A percentile compares a stretch with the other conserved stretches of the same genome.
These are phyloP conservation scores for Chaetomiaceae sp. DNA, from an alignment of 2,329 filamentous ascomycete genomes.

Conservation along the genomic window DNA sequence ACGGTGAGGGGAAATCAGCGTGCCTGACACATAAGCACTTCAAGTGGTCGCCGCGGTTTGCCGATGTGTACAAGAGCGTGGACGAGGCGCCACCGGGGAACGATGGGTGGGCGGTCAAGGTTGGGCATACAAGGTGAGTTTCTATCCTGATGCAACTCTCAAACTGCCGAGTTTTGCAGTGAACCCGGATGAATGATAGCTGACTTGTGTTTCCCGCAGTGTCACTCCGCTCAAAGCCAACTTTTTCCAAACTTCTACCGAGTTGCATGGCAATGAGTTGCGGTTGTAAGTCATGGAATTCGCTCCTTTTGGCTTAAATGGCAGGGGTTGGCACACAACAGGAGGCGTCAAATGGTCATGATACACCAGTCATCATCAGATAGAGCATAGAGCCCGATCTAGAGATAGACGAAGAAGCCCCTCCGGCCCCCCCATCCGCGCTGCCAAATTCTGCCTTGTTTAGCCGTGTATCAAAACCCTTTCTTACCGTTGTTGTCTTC, in stretches of 20 bases:
- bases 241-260: slow-evolving; percentile 69
- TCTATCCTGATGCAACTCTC: background rate
- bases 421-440: slow-evolving; percentile 6
- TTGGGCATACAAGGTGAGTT: slow-evolving; percentile 74
- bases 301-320: slow-evolving; percentile 24
- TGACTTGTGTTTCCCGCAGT: slow-evolving; percentile 38
- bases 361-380: slow-evolving; percentile 10
- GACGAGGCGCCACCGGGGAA: slow-evolving; percentile 71
- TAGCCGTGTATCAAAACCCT: background rate
- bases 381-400: slow-evolving; percentile 26
- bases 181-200: slow-evolving; percentile 2
- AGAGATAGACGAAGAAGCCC: slow-evolving; percentile 19
- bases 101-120: slow-evolving; percentile 87
- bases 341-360: slow-evolving; percentile 11
- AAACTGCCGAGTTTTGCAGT: background rate
- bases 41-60: slow-evolving; percentile 86
- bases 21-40: slow-evolving; percentile 77
- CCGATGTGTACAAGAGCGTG: slow-evolving; percentile 84
- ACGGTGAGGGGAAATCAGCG: slow-evolving; percentile 25
- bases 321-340: slow-evolving; percentile 4
- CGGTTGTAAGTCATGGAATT: slow-evolving; percentile 65
- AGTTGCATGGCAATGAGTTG: slow-evolving; percentile 63
- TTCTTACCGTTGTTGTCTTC: slow-evolving; percentile 15
- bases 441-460: background rate
- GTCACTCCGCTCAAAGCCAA: slow-evolving; percentile 88